Evolutionary conservation across 2,329 filamentous ascomycete species (phyloP).

Genomic region (Sporothrix dimorphospora): DNA sequence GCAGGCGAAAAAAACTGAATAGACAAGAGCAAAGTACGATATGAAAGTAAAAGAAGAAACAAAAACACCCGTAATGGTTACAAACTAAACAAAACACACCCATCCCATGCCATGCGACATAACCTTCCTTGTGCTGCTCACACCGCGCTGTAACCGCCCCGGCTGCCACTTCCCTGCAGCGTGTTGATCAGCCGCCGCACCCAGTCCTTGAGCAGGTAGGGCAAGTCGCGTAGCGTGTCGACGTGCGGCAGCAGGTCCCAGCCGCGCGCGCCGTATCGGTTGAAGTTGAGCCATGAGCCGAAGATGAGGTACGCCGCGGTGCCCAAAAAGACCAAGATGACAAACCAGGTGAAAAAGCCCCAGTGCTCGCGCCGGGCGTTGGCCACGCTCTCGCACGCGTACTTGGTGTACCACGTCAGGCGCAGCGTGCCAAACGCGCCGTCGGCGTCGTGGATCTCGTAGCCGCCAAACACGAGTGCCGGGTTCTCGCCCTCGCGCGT

Average conservation of each 20-base stretch:
- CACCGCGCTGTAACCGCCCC: slow-evolving; percentile 94
- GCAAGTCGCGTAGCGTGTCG: slow-evolving; percentile 88
- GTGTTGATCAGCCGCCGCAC: slow-evolving; percentile 77
- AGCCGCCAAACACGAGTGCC: slow-evolving; percentile 77
- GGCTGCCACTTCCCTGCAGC: slow-evolving; percentile 78
- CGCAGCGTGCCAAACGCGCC: slow-evolving; percentile 52
- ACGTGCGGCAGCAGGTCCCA: slow-evolving; percentile 95
- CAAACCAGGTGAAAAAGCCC: slow-evolving; percentile 98
- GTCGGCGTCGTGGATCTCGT: slow-evolving; percentile 66
- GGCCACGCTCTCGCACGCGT: slow-evolving; percentile 70
- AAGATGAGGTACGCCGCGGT: slow-evolving; percentile 93
- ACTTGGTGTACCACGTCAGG: slow-evolving; percentile 84
- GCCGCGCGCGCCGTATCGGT: slow-evolving; percentile 88
- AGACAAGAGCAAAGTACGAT: neutral
- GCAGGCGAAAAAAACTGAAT: neutral
- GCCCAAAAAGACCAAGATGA: slow-evolving; percentile 87
- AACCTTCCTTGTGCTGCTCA: no score
- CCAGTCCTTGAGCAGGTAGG: slow-evolving; percentile 91
- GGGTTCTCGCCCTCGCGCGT: slow-evolving; percentile 53
- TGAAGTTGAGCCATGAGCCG: slow-evolving; percentile 98
- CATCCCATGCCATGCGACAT: no score
- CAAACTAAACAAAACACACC: neutral
- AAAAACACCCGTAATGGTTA: neutral
- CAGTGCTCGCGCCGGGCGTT: slow-evolving; percentile 61
- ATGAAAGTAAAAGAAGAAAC: neutral